Evolutionary conservation across 1,284 basidiomycete genomes (phyloP), one percentile per base, ranked within the genome.

Genomic region (Stereum hirsutum): DNA sequence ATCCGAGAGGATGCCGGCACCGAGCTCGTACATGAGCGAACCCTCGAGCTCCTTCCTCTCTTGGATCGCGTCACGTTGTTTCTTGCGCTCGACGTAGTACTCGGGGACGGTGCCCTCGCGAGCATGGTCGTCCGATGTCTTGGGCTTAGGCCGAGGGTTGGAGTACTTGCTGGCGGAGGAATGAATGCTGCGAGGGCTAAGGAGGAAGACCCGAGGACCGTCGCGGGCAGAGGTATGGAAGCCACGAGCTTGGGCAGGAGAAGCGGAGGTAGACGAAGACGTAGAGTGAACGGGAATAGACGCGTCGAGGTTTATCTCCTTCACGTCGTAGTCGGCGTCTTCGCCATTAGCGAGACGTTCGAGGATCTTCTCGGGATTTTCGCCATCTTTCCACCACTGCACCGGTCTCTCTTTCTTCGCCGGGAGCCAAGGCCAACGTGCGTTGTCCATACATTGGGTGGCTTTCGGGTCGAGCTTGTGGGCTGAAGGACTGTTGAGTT

Each of bases 401-500:
- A 47, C 42, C 15, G 42, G 44, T 41, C 51, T 54, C 0, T 40
- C 14, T 23, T 36, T 41, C 27, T 46, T 49, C 41, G 43, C 49
- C 1, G 36, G 27, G 0, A 48, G 43, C 56, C 56, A 61, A 0
- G 66, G 65, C 65, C 67, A 68, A 26, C 55, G 57, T 2, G 66
- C 66, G 35, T 64, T 63, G 48, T 70, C 68, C 65, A 69, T 65
- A 32, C 47, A 43, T 43, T 60, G 46, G 21, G 54, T 39, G 26
- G 49, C 34, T 1, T 49, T 36, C 6, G 7, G 21, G 4, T 55
- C 48, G n/a, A n/a, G n/a, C n/a, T n/a, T n/a, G n/a, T n/a, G n/a
- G 32, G 54, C 47, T 14, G 32, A 23, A 6, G 23, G 28, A 39
- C 60, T 57, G 51, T 69, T 65, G 49, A 60, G 58, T 15, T 44